Conservation (phyloP, 106 monocot species). For the Posidonia australis region DNA sequence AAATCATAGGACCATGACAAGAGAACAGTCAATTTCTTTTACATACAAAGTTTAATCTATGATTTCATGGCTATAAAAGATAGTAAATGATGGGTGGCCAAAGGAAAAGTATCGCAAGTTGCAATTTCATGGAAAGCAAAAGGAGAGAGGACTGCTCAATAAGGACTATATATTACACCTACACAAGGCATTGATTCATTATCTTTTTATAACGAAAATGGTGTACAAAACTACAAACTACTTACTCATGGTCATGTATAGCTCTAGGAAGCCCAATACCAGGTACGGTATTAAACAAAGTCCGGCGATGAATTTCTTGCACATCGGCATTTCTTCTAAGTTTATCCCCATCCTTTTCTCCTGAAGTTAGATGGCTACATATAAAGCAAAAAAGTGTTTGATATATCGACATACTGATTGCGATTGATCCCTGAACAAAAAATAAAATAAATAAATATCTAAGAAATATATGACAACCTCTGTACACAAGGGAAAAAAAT, state of each 20-base stretch:
- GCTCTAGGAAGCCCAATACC: constrained; percentile 38
- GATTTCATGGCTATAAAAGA: too few relatives aligned
- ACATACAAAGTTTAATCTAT: too few relatives aligned
- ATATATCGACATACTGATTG: constrained; percentile 89
- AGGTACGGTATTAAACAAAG: constrained; percentile 34
- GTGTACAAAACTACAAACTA: background rate
- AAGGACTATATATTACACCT: too few relatives aligned
- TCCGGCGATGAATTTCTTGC: constrained; percentile 76
- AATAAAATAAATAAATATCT: background rate
- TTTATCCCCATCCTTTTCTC: constrained; percentile 68
- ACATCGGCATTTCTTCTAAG: constrained; percentile 73
- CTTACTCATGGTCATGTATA: constrained; percentile 90
- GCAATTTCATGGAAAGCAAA: too few relatives aligned
- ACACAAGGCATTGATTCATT: too few relatives aligned
- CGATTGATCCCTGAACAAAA: constrained; percentile 72
- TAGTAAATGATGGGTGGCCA: too few relatives aligned
- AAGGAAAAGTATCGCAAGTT: too few relatives aligned
- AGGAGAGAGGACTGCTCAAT: too few relatives aligned
- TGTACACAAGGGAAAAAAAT: background rate
- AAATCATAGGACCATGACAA: too few relatives aligned
- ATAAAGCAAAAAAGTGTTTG: constrained; percentile 86
- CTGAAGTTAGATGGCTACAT: constrained; percentile 64
- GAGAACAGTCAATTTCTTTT: too few relatives aligned
- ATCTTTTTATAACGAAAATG: too few relatives aligned
- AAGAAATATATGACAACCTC: background rate